Evolutionary conservation across 306 rosid species (phyloP).

Genomic region (Hippophae tibetana): DNA sequence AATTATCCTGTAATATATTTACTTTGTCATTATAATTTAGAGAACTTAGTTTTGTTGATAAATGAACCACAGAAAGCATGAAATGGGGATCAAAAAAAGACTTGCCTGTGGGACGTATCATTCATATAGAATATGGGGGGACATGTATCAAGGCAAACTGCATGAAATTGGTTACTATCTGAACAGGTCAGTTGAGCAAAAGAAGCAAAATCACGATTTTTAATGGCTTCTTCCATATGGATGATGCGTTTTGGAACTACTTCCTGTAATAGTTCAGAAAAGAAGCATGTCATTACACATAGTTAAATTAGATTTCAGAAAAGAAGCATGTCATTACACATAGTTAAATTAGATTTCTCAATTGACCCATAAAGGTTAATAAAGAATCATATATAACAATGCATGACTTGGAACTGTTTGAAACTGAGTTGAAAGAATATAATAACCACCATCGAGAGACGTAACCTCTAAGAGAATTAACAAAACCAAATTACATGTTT

Average conservation of each 20-base stretch:
- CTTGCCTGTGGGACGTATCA: constrained; percentile 90
- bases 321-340: background rate
- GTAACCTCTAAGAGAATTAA: background rate
- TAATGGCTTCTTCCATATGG: constrained; percentile 89
- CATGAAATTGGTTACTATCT: constrained; percentile 98
- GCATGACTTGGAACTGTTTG: no score
- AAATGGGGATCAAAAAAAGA: background rate
- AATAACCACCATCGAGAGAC: no score
- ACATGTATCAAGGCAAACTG: constrained; percentile 88
- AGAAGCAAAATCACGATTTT: constrained; percentile 69
- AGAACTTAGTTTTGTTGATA: constrained; percentile 6
- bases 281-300: background rate
- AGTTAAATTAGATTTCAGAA: background rate
- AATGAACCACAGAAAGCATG: constrained; percentile 12
- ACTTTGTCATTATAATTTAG: constrained; percentile 16
- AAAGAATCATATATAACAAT: no score
- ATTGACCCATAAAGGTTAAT: no score
- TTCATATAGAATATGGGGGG: constrained; percentile 99
- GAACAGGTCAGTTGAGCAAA: constrained; percentile 68
- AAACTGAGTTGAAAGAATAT: no score
- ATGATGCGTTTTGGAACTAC: constrained; percentile 80
- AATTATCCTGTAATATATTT: constrained; percentile 67
- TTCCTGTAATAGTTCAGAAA: constrained; percentile 44
- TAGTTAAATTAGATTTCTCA: no score
- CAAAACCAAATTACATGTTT: background rate